Conservation (phyloP, 169 alveolate species). For the Plasmodium billcollinsi region DNA sequence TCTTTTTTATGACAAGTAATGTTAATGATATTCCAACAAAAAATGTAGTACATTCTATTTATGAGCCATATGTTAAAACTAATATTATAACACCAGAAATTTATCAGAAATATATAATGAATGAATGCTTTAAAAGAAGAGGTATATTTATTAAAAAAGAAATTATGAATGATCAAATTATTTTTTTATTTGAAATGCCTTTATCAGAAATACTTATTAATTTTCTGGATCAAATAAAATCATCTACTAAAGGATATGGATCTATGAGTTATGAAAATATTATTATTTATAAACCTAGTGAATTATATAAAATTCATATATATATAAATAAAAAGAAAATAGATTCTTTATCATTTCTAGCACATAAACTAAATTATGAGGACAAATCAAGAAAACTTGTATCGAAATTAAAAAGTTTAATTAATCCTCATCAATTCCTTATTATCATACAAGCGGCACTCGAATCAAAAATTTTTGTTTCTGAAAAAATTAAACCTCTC, state of each 20-base stretch:
- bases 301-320: conserved; percentile 86
- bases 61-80: conserved; percentile 76
- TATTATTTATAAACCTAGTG: conserved; percentile 84
- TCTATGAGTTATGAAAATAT: conserved; percentile 91
- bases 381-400: conserved; percentile 82
- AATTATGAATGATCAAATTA: conserved; percentile 77
- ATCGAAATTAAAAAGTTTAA: conserved; percentile 86
- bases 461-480: conserved; percentile 92
- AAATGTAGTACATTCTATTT: conserved; percentile 32
- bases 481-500: conserved; percentile 89
- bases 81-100: conserved; percentile 59
- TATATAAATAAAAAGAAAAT: conserved; percentile 91
- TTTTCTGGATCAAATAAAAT: conserved; percentile 92
- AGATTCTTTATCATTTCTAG: conserved; percentile 90
- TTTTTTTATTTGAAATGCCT: conserved; percentile 90
- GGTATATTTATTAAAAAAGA: conserved; percentile 80
- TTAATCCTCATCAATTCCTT: conserved; percentile 92
- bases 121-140: conserved; percentile 77
- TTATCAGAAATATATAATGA: conserved; percentile 53
- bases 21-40: conserved; percentile 67
- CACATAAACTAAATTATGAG: conserved; percentile 86
- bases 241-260: conserved; percentile 91
- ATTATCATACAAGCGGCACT: conserved; percentile 92
- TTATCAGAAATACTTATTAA: conserved; percentile 93
- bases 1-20: conserved; percentile 71